Base-by-base conservation (phyloP, 106 monocot genomes). In the Dendrobium huoshanense region DNA sequence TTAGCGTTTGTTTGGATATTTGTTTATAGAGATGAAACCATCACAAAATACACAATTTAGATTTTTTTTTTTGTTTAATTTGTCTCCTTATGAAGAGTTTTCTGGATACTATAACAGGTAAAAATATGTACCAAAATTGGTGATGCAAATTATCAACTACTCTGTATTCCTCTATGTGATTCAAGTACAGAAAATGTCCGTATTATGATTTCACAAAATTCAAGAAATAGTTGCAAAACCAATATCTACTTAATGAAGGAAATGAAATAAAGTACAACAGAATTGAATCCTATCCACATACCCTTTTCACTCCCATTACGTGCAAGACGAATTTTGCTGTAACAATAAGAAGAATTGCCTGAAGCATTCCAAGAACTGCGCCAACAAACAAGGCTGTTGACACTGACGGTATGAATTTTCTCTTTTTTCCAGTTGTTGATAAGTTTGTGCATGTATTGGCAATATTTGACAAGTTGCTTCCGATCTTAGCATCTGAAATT, bases 271-370 rank as follows among this genome's bases (percentile, higher is more conserved):
- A 44, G 7, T 20, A 7, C 15, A 7, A 20, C 43, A 78, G 2
- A 20, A 78, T 18, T 19, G 58, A 56, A 77, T 55, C 31, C 75
- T 40, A 68, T 56, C 16, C 54, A 89, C 95, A 88, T 77, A 96
- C 95, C 81, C 84, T 72, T 79, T 93, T 96, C 19, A 96, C 86
- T 55, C 95, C 95, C 95, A 96, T 96, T 33, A 96, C 72, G 27
- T 59, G 77, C 47, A 96, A 77, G 55, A 89, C 81, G 2, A 67
- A 55, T 55, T 83, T 96, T 59, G 88, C 91, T 5, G 88, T 83
- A 65, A 87, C 84, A 33, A 88, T 83, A 27, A 96, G 91, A 45
- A 93, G 67, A 7, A 89, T 54, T 75, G 95, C 77, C 82, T 89
- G 91, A 70, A 96, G 47, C 55, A 96, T 77, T 1, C 95, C 95